Evolutionary conservation across 129 eudicot genomes (phyloP).

Genomic region (Flaveria linearis): DNA sequence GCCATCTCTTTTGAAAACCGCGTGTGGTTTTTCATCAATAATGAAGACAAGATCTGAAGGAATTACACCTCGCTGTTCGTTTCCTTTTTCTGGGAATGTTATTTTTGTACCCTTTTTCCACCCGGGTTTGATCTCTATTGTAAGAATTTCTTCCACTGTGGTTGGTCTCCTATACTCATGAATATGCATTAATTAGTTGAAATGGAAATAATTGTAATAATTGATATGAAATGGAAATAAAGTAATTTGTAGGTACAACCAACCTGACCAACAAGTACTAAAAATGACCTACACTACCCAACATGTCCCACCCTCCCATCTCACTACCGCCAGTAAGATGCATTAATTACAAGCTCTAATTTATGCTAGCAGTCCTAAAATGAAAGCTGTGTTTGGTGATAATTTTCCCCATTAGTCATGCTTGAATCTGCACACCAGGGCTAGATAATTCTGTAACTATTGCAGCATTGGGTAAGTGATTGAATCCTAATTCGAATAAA

Average conservation of each 20-base stretch:
- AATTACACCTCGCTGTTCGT: conserved; percentile 58
- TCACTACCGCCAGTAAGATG: not conserved
- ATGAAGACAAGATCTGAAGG: conserved; percentile 68
- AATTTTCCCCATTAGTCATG: not conserved
- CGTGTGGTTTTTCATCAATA: conserved; percentile 71
- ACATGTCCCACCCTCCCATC: not conserved
- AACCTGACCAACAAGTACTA: not conserved
- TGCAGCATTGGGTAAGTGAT: conserved; percentile 11
- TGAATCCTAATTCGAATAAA: not conserved
- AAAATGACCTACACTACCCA: not conserved
- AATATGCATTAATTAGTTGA: not conserved
- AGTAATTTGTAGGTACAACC: not conserved
- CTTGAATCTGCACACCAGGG: not conserved
- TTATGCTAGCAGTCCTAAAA: not conserved
- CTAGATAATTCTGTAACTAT: not conserved
- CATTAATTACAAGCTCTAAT: conserved; percentile 10
- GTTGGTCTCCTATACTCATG: conserved; percentile 50
- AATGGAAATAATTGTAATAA: not conserved
- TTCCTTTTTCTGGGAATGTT: conserved; percentile 75
- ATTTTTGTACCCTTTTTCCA: conserved; percentile 82
- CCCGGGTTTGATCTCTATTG: conserved; percentile 69
- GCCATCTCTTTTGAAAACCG: conserved; percentile 61
- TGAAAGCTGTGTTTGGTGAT: not conserved
- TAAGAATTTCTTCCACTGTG: conserved; percentile 71
- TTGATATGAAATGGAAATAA: not conserved